These are phyloP conservation scores for Aureoboletus auriporus DNA, from an alignment of 768 basidiomycete genomes.

Conservation along the genomic window DNA sequence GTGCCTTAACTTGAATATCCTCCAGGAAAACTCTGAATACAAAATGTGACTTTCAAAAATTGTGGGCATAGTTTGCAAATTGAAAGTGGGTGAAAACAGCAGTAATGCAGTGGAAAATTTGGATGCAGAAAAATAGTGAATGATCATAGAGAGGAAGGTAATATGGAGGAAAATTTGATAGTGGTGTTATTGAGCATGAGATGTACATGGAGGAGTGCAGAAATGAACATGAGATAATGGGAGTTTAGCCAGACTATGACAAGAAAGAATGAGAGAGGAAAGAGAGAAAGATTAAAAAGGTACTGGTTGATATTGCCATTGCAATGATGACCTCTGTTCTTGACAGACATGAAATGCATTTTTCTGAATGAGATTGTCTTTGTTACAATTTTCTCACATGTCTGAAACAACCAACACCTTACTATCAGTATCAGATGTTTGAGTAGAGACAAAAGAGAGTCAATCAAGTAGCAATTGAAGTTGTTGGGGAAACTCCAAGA, in stretches of 20 bases:
- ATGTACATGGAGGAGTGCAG: slow-evolving; percentile 72
- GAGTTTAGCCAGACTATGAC: slow-evolving; percentile 78
- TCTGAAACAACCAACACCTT: no score
- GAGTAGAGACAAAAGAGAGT: no score
- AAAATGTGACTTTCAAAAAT: slow-evolving; percentile 76
- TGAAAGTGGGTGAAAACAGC: slow-evolving; percentile 95
- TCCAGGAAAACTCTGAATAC: slow-evolving; percentile 78
- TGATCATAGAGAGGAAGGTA: slow-evolving; percentile 94
- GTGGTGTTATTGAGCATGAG: slow-evolving; percentile 40
- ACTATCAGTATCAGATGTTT: no score
- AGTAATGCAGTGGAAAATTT: slow-evolving; percentile 75
- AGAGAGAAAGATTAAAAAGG: neutral
- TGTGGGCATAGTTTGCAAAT: slow-evolving; percentile 76
- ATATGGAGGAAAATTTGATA: slow-evolving; percentile 93
- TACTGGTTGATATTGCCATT: slow-evolving; percentile 74
- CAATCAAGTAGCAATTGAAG: no score
- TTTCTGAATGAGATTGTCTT: no score
- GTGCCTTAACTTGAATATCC: slow-evolving; percentile 61
- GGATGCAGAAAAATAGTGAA: slow-evolving; percentile 81
- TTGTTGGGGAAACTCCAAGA: no score
- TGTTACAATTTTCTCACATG: no score
- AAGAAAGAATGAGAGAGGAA: slow-evolving; percentile 2
- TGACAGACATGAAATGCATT: slow-evolving; percentile 87
- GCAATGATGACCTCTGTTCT: slow-evolving; percentile 80
- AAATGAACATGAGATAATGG: slow-evolving; percentile 94